Conservation (phyloP, 441 rosid species). For the Viola pubescens region DNA sequence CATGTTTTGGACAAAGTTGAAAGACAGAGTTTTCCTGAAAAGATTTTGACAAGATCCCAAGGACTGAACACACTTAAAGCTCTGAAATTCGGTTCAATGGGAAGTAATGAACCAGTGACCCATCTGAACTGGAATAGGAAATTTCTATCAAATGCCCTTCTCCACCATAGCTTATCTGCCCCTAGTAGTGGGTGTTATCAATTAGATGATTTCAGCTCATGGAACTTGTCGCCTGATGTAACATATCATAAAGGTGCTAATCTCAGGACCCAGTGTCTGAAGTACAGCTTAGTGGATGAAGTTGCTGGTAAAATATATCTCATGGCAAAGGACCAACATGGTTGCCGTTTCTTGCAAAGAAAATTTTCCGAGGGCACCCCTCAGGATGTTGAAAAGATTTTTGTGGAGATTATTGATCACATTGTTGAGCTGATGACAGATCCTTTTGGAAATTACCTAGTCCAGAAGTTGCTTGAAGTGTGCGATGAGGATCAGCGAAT, state of each 20-base stretch:
- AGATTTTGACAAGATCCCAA: slow-evolving; percentile 57
- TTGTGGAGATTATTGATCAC: slow-evolving; percentile 57
- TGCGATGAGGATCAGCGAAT: slow-evolving; percentile 61
- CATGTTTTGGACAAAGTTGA: slow-evolving; percentile 36
- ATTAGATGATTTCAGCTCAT: slow-evolving; percentile 29
- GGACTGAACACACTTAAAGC: slow-evolving; percentile 44
- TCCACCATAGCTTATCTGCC: slow-evolving; percentile 25
- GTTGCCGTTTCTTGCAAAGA: slow-evolving; percentile 71
- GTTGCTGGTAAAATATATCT: slow-evolving; percentile 48
- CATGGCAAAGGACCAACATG: slow-evolving; percentile 79
- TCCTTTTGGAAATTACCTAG: slow-evolving; percentile 76
- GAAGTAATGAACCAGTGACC: slow-evolving; percentile 34
- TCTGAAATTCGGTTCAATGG: slow-evolving; percentile 39
- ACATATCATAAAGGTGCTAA: slow-evolving; percentile 29
- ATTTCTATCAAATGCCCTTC: slow-evolving; percentile 30
- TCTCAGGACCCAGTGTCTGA: slow-evolving; percentile 38
- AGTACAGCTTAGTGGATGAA: slow-evolving; percentile 49
- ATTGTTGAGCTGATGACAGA: slow-evolving; percentile 72
- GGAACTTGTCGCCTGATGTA: slow-evolving; percentile 28
- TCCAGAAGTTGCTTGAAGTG: slow-evolving; percentile 79
- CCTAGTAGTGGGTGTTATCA: slow-evolving; percentile 28
- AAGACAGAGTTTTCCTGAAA: slow-evolving; percentile 49
- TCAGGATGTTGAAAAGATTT: slow-evolving; percentile 61
- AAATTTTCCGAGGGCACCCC: slow-evolving; percentile 54
- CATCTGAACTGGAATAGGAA: slow-evolving; percentile 35